phyloP scores from a whole-genome alignment of 306 rosid genomes.

The Canavalia ensiformis region DNA sequence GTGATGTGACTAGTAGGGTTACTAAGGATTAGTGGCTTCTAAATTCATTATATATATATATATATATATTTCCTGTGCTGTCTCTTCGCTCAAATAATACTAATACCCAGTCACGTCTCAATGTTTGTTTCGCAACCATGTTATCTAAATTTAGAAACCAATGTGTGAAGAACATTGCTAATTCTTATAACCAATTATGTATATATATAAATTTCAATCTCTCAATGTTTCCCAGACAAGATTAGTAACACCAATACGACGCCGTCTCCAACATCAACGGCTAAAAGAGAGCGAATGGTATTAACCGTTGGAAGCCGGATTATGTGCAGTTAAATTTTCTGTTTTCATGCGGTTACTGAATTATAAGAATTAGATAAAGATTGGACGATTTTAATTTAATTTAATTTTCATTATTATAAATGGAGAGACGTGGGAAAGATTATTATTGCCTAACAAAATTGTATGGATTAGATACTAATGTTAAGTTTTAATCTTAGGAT shows the following conservation, averaged over 20 bases:
- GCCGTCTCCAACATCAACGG: background rate
- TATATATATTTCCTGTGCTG: background rate
- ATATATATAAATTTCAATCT: background rate
- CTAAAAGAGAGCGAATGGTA: too few species aligned
- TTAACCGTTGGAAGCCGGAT: too few species aligned
- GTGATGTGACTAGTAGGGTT: background rate
- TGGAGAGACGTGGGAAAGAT: too few species aligned
- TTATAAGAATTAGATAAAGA: too few species aligned
- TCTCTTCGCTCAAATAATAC: background rate
- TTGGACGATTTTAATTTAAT: too few species aligned
- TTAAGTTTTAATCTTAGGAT: too few species aligned
- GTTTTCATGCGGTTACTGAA: too few species aligned
- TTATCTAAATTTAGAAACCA: background rate
- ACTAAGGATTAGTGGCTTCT: slow-evolving; percentile 3
- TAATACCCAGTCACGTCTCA: background rate
- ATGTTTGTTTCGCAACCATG: background rate
- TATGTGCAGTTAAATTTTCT: too few species aligned
- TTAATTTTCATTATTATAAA: too few species aligned
- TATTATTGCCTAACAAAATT: too few species aligned
- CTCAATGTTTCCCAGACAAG: background rate
- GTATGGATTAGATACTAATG: too few species aligned
- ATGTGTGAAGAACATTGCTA: background rate
- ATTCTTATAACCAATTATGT: background rate
- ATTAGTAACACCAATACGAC: background rate
- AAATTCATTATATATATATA: background rate